Evolutionary conservation across 2,329 filamentous ascomycete species (phyloP), one percentile per base, ranked within the genome.

Genomic region (Berkeleyomyces rouxiae): DNA sequence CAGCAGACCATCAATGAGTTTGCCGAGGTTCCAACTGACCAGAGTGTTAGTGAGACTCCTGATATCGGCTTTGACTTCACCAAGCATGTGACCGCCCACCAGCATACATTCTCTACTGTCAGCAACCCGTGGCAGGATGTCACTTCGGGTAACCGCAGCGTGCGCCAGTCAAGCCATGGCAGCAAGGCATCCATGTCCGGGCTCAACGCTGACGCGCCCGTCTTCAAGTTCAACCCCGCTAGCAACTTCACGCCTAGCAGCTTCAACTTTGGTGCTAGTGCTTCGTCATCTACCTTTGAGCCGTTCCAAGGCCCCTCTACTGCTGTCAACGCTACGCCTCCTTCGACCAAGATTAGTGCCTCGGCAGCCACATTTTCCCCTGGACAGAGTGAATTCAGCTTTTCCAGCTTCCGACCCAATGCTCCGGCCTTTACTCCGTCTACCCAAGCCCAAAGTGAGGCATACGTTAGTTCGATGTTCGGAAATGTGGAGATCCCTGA

Each of bases 161-260:
- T 70, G 36, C 68, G 71, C 36, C 68, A 72, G 51, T 74, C 77
- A 9, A 81, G 80, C 66, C 87, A 90, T 69, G 79, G 77, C 16
- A 86, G 84, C 70, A 88, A 86, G 68, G 77, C 84, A 2, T 91
- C 83, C 0, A 73, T 85, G 51, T 89, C 90, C 0, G 91, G 85
- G 67, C 80, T 97, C 68, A 97, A 97, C 68, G 90, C 95, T 39
- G 83, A 86, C 66, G 92, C 92, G 0, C 87, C 90, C 57, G 89
- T 93, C 69, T 96, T 96, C 77, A 89, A 86, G 68, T 92, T 92
- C 73, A 82, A 82, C 66, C 81, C 80, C 3, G 71, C 74, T 2
- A 79, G 71, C 68, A 74, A 73, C 36, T 83, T 82, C 68, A 75
- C 77, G 44, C 76, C 78, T 42, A 33, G 40, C 10, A 53, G 61